phyloP scores from a whole-genome alignment of 2,329 filamentous ascomycete genomes.

The Calonectria naviculata region DNA sequence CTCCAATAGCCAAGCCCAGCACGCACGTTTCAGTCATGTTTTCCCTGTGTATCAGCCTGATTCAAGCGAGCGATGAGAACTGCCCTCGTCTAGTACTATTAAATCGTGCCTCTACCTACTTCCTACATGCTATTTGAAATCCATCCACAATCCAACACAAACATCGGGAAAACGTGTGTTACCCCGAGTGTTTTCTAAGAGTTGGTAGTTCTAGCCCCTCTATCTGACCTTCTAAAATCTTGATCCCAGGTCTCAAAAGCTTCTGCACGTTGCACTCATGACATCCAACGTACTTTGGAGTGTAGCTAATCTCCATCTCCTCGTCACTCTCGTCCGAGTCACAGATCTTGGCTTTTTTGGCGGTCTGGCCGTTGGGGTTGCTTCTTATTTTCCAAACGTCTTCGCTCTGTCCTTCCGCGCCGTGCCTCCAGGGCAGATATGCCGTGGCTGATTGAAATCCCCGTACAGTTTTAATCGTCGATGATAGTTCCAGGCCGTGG shows the following conservation, averaged over 20 bases:
- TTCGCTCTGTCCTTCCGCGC: not conserved
- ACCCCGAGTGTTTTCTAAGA: not conserved
- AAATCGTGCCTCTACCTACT: not conserved
- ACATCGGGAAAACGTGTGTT: too few species aligned
- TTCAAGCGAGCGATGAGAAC: too few species aligned
- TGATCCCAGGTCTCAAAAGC: constrained; percentile 2
- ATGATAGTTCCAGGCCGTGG: not conserved
- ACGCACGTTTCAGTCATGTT: too few species aligned
- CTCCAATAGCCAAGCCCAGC: too few species aligned
- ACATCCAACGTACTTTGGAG: not conserved
- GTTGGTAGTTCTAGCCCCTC: not conserved
- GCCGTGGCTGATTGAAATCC: not conserved
- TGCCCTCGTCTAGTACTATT: too few species aligned
- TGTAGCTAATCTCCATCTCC: not conserved
- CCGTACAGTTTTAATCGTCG: not conserved
- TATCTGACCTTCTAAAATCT: not conserved
- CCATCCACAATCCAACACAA: not conserved
- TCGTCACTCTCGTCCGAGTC: not conserved
- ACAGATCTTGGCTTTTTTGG: not conserved
- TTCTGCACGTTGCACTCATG: not conserved
- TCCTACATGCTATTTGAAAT: not conserved
- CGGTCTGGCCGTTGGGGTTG: not conserved
- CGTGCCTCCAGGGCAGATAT: not conserved
- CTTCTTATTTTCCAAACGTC: not conserved
- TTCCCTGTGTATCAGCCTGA: too few species aligned